These are phyloP conservation scores for Cercospora sp. DNA, from an alignment of 2,329 filamentous ascomycete genomes.

Conservation along the genomic window DNA sequence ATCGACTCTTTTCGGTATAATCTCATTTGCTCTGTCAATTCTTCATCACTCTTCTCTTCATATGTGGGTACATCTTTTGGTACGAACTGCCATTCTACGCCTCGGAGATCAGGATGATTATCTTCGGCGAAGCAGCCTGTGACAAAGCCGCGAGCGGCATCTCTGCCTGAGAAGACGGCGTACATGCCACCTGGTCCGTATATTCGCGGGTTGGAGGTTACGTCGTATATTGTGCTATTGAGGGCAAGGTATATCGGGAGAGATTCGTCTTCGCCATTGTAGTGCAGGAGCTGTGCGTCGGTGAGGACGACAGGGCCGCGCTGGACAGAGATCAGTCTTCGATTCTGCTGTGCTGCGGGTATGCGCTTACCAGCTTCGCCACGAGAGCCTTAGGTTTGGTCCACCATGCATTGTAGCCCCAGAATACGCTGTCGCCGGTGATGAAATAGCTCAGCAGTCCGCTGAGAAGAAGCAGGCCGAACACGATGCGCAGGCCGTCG, in stretches of 20 bases:
- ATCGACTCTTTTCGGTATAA: constrained; percentile 61
- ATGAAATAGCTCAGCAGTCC: constrained; percentile 43
- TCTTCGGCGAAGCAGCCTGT: constrained; percentile 92
- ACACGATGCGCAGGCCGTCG: constrained; percentile 40
- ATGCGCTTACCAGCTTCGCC: constrained; percentile 17
- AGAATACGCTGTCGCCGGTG: constrained; percentile 58
- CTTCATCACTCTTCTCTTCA: constrained; percentile 29
- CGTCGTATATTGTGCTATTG: constrained; percentile 84
- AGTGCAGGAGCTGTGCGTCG: constrained; percentile 68
- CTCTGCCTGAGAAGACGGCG: constrained; percentile 79
- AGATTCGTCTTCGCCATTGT: constrained; percentile 72
- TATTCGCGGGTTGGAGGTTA: constrained; percentile 58
- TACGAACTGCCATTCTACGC: constrained; percentile 81
- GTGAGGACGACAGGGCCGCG: constrained; percentile 68
- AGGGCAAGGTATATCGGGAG: constrained; percentile 89
- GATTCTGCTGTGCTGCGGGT: background rate
- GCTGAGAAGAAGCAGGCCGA: constrained; percentile 40
- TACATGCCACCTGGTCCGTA: constrained; percentile 78
- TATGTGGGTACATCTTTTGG: constrained; percentile 55
- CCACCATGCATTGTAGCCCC: constrained; percentile 67
- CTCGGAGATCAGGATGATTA: constrained; percentile 77
- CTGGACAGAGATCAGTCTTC: constrained; percentile 34
- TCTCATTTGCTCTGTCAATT: constrained; percentile 31
- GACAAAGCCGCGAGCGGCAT: constrained; percentile 85
- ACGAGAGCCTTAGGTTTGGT: constrained; percentile 52